Evolutionary conservation across 1,284 basidiomycete genomes (phyloP).

Genomic region (Apiotrichum mycotoxinovorans): DNA sequence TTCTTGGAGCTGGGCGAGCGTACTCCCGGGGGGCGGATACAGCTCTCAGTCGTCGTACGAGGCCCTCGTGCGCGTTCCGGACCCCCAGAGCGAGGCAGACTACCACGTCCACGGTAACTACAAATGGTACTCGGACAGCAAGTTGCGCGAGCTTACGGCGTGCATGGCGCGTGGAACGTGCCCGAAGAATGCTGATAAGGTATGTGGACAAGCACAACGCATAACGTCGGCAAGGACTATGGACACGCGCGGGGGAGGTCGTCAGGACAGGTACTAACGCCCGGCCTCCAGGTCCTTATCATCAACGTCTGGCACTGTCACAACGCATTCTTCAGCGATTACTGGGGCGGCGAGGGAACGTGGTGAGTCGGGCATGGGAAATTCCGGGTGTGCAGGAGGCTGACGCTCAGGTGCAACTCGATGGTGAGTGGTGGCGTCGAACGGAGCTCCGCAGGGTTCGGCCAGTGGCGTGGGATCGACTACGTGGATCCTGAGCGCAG

Average conservation of each 20-base stretch:
- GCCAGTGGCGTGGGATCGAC: background rate
- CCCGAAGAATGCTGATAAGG: constrained; percentile 16
- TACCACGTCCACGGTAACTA: constrained; percentile 6
- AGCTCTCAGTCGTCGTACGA: background rate
- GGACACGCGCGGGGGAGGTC: too few species aligned
- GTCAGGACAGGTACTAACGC: too few species aligned
- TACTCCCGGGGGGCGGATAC: background rate
- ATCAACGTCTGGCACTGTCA: constrained; percentile 10
- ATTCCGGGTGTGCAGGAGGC: too few species aligned
- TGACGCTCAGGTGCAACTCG: constrained; percentile 2
- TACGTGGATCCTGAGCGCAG: background rate
- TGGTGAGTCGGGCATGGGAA: background rate
- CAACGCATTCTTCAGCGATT: constrained; percentile 1
- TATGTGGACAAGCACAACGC: too few species aligned
- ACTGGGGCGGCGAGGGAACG: constrained; percentile 7
- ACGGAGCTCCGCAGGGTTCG: background rate
- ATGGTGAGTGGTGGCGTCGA: constrained; percentile 8
- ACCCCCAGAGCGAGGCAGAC: background rate
- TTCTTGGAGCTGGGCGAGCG: background rate
- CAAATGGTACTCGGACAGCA: constrained; percentile 20
- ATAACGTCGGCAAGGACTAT: too few species aligned
- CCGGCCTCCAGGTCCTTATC: constrained; percentile 4
- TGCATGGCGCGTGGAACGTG: constrained; percentile 13
- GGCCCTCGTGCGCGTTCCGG: background rate
- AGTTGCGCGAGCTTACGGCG: constrained; percentile 12